A percentile compares a stretch with the other conserved stretches of the same genome.
phyloP scores from a whole-genome alignment of 805 yeast genomes.

The Sporopachydermia lactativora region DNA sequence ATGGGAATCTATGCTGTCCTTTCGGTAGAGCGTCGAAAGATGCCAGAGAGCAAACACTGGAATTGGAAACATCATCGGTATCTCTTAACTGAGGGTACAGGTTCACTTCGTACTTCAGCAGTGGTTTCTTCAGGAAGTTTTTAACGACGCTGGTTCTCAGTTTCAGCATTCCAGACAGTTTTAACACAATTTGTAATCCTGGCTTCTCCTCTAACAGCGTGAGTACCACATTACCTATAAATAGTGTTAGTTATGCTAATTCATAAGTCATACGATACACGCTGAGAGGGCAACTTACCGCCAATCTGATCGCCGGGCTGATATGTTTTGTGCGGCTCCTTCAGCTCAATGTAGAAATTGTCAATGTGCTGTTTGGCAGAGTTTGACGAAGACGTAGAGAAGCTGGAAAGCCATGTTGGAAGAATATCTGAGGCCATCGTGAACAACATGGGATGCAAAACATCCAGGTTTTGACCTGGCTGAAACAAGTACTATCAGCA shows the following conservation, averaged over 20 bases:
- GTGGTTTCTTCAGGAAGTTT: background rate
- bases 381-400: background rate
- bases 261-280: too few species aligned
- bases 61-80: background rate
- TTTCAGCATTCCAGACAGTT: background rate
- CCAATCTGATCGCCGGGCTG: slow-evolving; percentile 69
- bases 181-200: background rate
- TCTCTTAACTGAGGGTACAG: background rate
- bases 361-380: background rate
- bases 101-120: background rate
- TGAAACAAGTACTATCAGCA: too few species aligned
- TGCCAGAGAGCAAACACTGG: background rate
- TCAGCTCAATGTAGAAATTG: slow-evolving; percentile 58
- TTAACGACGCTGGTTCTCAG: background rate
- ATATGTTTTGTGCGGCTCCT: slow-evolving; percentile 64
- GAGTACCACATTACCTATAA: background rate
- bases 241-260: too few species aligned
- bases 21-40: slow-evolving; percentile 8
- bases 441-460: too few species aligned
- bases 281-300: slow-evolving; percentile 28
- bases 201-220: background rate
- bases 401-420: background rate
- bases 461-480: too few species aligned
- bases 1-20: slow-evolving; percentile 85
- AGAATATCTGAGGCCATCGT: background rate